phyloP scores from a whole-genome alignment of 2,329 filamentous ascomycete species.

The Aciculosporium take region DNA sequence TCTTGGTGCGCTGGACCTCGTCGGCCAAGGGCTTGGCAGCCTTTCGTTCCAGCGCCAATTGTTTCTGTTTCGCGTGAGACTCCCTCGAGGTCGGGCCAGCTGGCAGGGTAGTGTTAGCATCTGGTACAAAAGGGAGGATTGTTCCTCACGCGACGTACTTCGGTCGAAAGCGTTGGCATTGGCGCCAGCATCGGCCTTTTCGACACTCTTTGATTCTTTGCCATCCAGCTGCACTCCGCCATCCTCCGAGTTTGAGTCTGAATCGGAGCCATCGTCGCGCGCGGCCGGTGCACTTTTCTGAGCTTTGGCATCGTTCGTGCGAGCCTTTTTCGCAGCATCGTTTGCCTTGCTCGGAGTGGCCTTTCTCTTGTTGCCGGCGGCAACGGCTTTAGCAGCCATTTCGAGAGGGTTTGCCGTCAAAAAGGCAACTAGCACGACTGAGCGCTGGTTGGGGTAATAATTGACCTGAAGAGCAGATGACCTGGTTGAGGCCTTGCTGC shows the following conservation, averaged over 20 bases:
- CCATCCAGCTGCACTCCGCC: conserved; percentile 35
- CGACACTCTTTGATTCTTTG: conserved; percentile 17
- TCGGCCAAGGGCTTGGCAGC: conserved; percentile 87
- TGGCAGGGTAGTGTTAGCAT: not conserved
- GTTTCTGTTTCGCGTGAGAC: conserved; percentile 86
- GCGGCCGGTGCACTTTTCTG: conserved; percentile 16
- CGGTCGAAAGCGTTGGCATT: conserved; percentile 28
- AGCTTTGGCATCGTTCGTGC: conserved; percentile 22
- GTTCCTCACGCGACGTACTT: conserved; percentile 18
- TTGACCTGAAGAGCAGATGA: not conserved
- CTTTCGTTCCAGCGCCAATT: conserved; percentile 75
- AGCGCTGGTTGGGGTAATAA: no score
- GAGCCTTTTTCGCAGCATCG: conserved; percentile 36
- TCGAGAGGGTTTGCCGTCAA: conserved; percentile 1
- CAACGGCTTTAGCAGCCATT: conserved; percentile 36
- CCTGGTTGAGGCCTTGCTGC: not conserved
- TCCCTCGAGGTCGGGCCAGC: conserved; percentile 50
- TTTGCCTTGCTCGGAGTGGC: conserved; percentile 30
- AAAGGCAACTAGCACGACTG: not conserved
- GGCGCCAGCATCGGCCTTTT: conserved; percentile 17
- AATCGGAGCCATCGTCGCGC: conserved; percentile 26
- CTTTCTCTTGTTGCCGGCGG: conserved; percentile 43
- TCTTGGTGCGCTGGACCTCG: conserved; percentile 76
- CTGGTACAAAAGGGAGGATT: no score
- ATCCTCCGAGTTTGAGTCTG: conserved; percentile 31